phyloP scores from a whole-genome alignment of 2,329 filamentous ascomycete genomes.

The Penicillium sp. region DNA sequence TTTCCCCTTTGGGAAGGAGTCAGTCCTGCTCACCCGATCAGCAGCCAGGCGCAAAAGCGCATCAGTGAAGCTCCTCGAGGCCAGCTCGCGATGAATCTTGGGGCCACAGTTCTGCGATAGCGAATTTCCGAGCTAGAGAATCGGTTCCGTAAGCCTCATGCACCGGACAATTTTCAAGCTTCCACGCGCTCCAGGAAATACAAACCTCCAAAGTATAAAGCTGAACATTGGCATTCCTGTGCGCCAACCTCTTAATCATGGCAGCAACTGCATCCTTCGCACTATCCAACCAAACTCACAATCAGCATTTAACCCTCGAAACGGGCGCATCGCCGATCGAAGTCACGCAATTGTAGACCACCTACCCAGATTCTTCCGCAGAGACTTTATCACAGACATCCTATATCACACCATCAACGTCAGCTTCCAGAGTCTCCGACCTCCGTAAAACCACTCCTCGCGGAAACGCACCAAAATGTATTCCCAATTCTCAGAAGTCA shows the following conservation, averaged over 20 bases:
- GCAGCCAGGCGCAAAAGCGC: slow-evolving; percentile 85
- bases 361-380: slow-evolving; percentile 52
- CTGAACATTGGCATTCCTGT: slow-evolving; percentile 94
- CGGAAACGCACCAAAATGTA: slow-evolving; percentile 59
- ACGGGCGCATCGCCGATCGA: not conserved
- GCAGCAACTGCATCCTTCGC: slow-evolving; percentile 84
- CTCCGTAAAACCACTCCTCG: not conserved
- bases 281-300: slow-evolving; percentile 33
- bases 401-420: slow-evolving; percentile 35
- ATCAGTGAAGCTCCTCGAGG: slow-evolving; percentile 91
- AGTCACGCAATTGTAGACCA: not conserved
- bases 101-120: slow-evolving; percentile 89
- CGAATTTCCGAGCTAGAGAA: slow-evolving; percentile 74
- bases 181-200: slow-evolving; percentile 1
- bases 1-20: not conserved
- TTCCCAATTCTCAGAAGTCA: slow-evolving; percentile 83
- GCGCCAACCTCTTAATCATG: slow-evolving; percentile 87
- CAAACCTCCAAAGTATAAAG: slow-evolving; percentile 85
- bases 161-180: not conserved
- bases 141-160: slow-evolving; percentile 8
- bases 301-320: slow-evolving; percentile 15
- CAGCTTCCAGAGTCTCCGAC: slow-evolving; percentile 5
- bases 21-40: slow-evolving; percentile 62
- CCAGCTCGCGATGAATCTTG: slow-evolving; percentile 83
- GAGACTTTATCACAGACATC: slow-evolving; percentile 64